Evolutionary conservation across 78 protist species (phyloP).

Genomic region (Dictyostelium firmibasis): DNA sequence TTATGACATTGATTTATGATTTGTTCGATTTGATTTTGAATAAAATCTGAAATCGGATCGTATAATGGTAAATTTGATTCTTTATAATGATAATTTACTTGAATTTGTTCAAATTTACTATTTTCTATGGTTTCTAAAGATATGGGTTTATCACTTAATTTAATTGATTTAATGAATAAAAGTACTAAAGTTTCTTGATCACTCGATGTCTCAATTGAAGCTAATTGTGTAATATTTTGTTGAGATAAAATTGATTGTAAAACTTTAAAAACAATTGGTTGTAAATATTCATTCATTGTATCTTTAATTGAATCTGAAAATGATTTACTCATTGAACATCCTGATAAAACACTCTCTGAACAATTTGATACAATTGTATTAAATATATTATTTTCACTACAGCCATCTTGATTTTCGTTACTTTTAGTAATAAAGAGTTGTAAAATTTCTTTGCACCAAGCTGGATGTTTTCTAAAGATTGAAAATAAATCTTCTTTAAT

Average conservation of each 20-base stretch:
- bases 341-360: not conserved
- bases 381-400: not conserved
- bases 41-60: not conserved
- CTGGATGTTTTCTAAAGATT: constrained; percentile 12
- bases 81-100: not conserved
- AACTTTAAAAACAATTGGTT: constrained; percentile 43
- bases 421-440: not conserved
- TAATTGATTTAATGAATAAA: not conserved
- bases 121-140: constrained; percentile 7
- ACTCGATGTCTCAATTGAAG: not conserved
- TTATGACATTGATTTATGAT: not conserved
- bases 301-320: constrained; percentile 48
- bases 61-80: constrained; percentile 17
- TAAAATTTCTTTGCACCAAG: constrained; percentile 37
- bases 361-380: not conserved
- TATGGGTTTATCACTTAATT: not conserved
- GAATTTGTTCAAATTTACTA: constrained; percentile 13
- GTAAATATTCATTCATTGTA: constrained; percentile 27
- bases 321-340: constrained; percentile 33
- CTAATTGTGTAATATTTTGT: not conserved
- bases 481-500: not conserved
- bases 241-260: not conserved
- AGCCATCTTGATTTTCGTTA: not conserved
- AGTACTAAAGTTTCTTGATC: not conserved
- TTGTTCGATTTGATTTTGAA: constrained; percentile 10